Base-by-base conservation (phyloP, 208 protist species). In the Wallacemonas collosoma region DNA sequence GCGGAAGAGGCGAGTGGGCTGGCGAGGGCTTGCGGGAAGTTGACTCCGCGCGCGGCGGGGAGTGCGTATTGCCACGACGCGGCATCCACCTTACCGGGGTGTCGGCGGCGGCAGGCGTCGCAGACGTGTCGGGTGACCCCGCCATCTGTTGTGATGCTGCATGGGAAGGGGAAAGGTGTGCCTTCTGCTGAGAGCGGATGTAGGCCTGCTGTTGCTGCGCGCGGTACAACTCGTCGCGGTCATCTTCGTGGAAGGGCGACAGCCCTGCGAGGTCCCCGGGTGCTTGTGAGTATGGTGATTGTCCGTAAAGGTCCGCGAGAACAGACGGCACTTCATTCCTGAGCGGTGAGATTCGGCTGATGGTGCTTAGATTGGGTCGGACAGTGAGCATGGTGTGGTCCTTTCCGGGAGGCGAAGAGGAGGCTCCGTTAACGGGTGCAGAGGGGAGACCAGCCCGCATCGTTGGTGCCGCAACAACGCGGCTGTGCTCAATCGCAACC, bases 321-420 rank as follows among this genome's bases (percentile, higher is more conserved):
- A 83, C 61, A 6, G 82, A 87, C 12, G 75, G 50, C 15, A 71
- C 68, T 38, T 87, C 82, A 14, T 72, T 79, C n/a, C 76, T 73
- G 36, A 73, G 62, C 2, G 76, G 76, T 15, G 58, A 66, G 44
- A 87, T 83, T 41, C 77, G 60, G 57, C 81, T 90, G 68, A 90
- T 82, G 45, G 67, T 68, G 44, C 79, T 90, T 17, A 87, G 70
- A 38, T 86, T 82, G 0, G 73, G 41, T 7, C 72, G 69, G 8
- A 76, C 39, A 5, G 62, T 68, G 12, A 65, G 38, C 60, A 65
- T 15, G 14, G 60, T 65, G 60, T 45, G 60, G 4, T 65, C 60
- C 26, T 48, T 45, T 5, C 5, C n/a, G 3, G 60, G 60, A 6
- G 60, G 14, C 60, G 60, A 35, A 3, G 60, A 4, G 40, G 60